Evolutionary conservation across 129 eudicot species (phyloP).

Genomic region (Deinandra increscens): DNA sequence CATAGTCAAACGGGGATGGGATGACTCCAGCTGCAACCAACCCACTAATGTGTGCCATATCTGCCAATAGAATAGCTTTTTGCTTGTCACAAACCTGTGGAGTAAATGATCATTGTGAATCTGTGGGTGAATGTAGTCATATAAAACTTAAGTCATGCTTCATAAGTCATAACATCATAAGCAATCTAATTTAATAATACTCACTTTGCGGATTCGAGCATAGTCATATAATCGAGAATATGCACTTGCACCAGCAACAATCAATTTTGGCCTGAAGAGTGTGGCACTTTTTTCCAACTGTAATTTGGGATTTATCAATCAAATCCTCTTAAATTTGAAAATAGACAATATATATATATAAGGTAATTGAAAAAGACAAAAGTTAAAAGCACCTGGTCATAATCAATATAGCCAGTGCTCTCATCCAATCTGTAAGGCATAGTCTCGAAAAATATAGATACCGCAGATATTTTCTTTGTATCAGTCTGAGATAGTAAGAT

Average conservation of each 20-base stretch:
- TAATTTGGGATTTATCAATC: conserved; percentile 15
- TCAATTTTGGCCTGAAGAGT: conserved; percentile 93
- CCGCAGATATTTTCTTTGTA: conserved; percentile 96
- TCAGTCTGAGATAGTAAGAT: conserved; percentile 59
- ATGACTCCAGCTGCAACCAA: conserved; percentile 90
- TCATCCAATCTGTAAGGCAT: conserved; percentile 97
- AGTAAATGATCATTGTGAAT: background rate
- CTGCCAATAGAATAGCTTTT: conserved; percentile 80
- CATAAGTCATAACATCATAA: background rate
- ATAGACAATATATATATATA: background rate
- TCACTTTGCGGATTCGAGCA: conserved; percentile 79
- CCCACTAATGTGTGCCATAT: conserved; percentile 97
- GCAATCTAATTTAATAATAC: background rate
- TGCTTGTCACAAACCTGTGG: conserved; percentile 90
- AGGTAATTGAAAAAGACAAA: background rate
- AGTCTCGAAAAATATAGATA: conserved; percentile 65
- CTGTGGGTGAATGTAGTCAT: background rate
- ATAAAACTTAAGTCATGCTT: conserved; percentile 4
- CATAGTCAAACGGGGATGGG: conserved; percentile 87
- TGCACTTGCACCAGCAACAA: conserved; percentile 98
- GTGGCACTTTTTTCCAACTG: conserved; percentile 98
- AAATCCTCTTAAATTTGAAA: background rate
- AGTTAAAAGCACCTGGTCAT: conserved; percentile 70
- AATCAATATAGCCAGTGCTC: conserved; percentile 91
- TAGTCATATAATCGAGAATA: conserved; percentile 95